Evolutionary conservation across 768 basidiomycete species (phyloP).

Genomic region (Calocera viscosa): DNA sequence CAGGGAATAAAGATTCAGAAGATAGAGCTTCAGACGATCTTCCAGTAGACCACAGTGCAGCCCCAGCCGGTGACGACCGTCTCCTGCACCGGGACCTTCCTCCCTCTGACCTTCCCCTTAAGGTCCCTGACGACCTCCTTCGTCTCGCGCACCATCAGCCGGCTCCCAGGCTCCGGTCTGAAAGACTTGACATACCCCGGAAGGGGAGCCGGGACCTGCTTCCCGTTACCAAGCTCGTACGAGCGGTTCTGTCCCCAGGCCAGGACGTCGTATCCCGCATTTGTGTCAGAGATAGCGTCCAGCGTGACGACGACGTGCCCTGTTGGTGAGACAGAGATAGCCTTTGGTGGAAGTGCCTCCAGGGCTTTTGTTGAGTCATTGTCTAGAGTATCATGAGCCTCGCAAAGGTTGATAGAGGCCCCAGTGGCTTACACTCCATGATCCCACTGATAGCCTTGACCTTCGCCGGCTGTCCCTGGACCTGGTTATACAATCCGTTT

Average conservation of each 20-base stretch:
- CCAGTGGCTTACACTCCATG: slow-evolving; percentile 55
- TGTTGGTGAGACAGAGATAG: slow-evolving; percentile 44
- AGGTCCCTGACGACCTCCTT: slow-evolving; percentile 46
- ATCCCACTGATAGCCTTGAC: slow-evolving; percentile 73
- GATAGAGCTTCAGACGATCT: slow-evolving; percentile 18
- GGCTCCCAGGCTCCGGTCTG: slow-evolving; percentile 39
- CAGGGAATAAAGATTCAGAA: not conserved
- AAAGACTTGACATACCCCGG: slow-evolving; percentile 41
- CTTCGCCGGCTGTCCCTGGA: slow-evolving; percentile 54
- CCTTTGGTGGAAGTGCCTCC: slow-evolving; percentile 49
- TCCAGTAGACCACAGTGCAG: slow-evolving; percentile 62
- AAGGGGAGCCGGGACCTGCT: slow-evolving; percentile 43
- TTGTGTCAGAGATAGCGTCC: slow-evolving; percentile 38
- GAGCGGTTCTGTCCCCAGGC: slow-evolving; percentile 64
- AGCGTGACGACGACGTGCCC: slow-evolving; percentile 67
- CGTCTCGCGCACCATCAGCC: slow-evolving; percentile 38
- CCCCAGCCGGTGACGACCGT: slow-evolving; percentile 48
- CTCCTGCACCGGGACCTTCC: slow-evolving; percentile 52
- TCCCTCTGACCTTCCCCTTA: slow-evolving; percentile 47
- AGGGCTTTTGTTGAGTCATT: slow-evolving; percentile 49
- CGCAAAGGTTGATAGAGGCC: not conserved
- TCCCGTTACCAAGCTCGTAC: slow-evolving; percentile 66
- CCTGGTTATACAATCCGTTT: slow-evolving; percentile 51
- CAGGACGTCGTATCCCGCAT: slow-evolving; percentile 49
- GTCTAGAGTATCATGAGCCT: slow-evolving; percentile 32